Base-by-base conservation (phyloP, 1,139 yeast genomes). In the Protomyces gravidus region DNA sequence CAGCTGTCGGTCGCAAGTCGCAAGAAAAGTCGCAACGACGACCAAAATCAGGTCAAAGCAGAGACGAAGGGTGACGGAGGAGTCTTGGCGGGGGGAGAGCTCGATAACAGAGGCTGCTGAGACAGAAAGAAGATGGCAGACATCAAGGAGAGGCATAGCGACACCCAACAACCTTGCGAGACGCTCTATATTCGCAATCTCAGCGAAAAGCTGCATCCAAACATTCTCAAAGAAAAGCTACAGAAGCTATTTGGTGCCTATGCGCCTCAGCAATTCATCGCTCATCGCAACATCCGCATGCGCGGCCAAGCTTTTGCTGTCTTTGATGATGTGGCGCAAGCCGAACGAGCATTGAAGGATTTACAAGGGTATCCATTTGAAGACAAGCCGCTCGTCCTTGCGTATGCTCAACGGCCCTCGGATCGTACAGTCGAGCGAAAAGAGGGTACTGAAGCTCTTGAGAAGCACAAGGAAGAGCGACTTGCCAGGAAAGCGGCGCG, bases 301-400 rank as follows among this genome's bases (percentile, higher is more conserved):
- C 78, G 83, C 61, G 96, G 96, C 1, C 97, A 89, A 71, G 96
- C 96, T 1, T 92, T 89, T 71, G 77, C 92, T 5, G 84, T 90
- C 0, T 84, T 83, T 64, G 76, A 73, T 2, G 69, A 71, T 21
- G 67, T 69, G 1, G 73, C 73, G 2, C 70, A 74, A 5, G 86
- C 94, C 0, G 63, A 67, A 2, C 67, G 68, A 30, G 94, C 94
- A 0, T 67, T 80, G 19, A 69, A 73, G 5, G 73, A 68, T 5
- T 68, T 80, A 47, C 72, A 81, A 57, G 78, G 80, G 1, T 67
- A 71, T 17, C 70, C 70, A 28, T 65, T 89, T 11, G 81, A 80
- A 66, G 84, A 81, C 17, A 82, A 81, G 65, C 80, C 79, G 2
- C 73, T 89, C 63, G 75, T 58, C 13, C 68, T 79, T 2, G 71